Evolutionary conservation across 495 filamentous ascomycete species (phyloP).

Genomic region (Chaetomium fimeti): DNA sequence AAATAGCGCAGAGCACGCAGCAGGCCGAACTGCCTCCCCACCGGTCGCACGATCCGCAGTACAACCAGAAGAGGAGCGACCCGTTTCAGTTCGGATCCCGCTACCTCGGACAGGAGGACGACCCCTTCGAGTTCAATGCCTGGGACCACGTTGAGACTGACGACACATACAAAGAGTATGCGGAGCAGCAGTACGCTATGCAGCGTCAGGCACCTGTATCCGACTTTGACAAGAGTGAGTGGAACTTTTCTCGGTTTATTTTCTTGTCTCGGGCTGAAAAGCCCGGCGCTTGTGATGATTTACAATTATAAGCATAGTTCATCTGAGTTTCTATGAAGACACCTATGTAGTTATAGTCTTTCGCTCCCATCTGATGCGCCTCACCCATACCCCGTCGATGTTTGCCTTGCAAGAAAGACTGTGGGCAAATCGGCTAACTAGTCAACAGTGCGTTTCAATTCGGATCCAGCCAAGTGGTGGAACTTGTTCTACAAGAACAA

Average conservation of each 20-base stretch:
- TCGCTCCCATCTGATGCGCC: constrained; percentile 61
- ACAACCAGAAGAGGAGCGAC: constrained; percentile 76
- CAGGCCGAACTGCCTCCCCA: constrained; percentile 40
- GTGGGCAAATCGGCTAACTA: constrained; percentile 36
- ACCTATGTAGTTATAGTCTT: constrained; percentile 55
- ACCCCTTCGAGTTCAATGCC: constrained; percentile 94
- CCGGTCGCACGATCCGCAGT: constrained; percentile 54
- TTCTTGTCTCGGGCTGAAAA: neutral
- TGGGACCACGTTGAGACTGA: constrained; percentile 97
- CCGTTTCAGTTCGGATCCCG: constrained; percentile 96
- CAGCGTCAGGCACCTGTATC: constrained; percentile 81
- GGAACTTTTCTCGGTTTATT: constrained; percentile 15
- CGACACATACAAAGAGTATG: constrained; percentile 75
- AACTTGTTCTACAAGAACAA: constrained; percentile 96
- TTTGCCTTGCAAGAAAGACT: constrained; percentile 14
- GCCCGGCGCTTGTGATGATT: constrained; percentile 52
- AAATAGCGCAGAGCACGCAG: constrained; percentile 27
- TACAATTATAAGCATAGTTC: constrained; percentile 59
- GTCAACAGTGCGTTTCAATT: constrained; percentile 69
- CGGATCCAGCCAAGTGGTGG: constrained; percentile 91
- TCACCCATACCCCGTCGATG: constrained; percentile 9
- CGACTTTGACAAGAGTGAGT: constrained; percentile 74
- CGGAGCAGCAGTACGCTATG: constrained; percentile 72
- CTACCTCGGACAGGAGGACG: constrained; percentile 72
- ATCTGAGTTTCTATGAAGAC: constrained; percentile 58